These are phyloP conservation scores for Samsoniella hepiali DNA, from an alignment of 2,329 filamentous ascomycete species.

Conservation along the genomic window DNA sequence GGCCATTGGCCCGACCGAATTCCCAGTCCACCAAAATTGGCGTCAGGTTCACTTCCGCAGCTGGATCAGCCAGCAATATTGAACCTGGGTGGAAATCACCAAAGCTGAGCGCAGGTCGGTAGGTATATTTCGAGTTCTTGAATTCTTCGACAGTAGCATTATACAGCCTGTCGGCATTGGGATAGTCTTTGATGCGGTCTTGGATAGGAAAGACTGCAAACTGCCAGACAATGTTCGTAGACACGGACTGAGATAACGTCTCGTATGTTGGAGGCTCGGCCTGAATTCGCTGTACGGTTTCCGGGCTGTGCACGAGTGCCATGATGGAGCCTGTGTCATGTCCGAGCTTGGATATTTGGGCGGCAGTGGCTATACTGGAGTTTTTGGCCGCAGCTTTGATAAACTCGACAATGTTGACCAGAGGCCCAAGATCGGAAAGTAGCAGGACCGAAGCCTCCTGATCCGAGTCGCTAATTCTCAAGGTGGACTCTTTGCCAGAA, in stretches of 20 bases:
- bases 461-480: constrained; percentile 15
- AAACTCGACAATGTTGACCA: constrained; percentile 21
- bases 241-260: constrained; percentile 18
- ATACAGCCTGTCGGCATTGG: constrained; percentile 18
- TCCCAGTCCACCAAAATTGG: constrained; percentile 25
- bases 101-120: constrained; percentile 18
- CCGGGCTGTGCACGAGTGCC: constrained; percentile 18
- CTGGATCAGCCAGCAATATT: constrained; percentile 20
- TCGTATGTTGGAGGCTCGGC: neutral
- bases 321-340: constrained; percentile 18
- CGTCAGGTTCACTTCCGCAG: constrained; percentile 6
- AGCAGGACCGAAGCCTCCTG: constrained; percentile 20
- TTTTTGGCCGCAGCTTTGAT: constrained; percentile 12
- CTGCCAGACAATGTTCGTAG: constrained; percentile 17
- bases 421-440: constrained; percentile 17
- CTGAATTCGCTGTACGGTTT: constrained; percentile 7
- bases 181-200: constrained; percentile 13
- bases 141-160: constrained; percentile 18
- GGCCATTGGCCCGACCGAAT: constrained; percentile 21
- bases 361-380: neutral
- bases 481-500: constrained; percentile 15
- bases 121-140: constrained; percentile 4
- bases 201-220: constrained; percentile 21
- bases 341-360: constrained; percentile 17
- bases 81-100: constrained; percentile 24